A percentile compares a stretch with the other conserved stretches of the same genome.
Conservation (phyloP, 305 asterid genomes). For the Galium porrigens region DNA sequence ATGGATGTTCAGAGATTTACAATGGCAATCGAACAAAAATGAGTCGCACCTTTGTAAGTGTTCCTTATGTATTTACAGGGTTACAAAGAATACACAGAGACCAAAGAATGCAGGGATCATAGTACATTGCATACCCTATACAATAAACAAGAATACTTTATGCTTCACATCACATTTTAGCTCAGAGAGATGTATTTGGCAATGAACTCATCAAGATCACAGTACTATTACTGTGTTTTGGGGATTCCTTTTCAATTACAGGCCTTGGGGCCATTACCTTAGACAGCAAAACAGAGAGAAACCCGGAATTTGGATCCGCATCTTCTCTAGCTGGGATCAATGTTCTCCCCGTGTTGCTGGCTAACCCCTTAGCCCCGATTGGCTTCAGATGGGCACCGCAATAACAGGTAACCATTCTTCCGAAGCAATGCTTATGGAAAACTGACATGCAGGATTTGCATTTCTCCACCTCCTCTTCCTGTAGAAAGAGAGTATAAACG, state of each 20-base stretch:
- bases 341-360: conserved; percentile 11
- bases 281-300: conserved; percentile 49
- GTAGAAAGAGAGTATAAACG: conserved; percentile 19
- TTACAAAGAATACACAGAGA: conserved; percentile 9
- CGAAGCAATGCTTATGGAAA: conserved; percentile 70
- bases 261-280: conserved; percentile 40
- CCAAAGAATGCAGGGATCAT: neutral
- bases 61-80: neutral
- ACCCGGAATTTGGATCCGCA: conserved; percentile 33
- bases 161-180: neutral
- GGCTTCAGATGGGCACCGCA: conserved; percentile 47
- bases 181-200: conserved; percentile 36
- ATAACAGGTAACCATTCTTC: conserved; percentile 44
- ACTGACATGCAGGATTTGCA: conserved; percentile 55
- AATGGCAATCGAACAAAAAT: neutral
- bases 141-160: conserved; percentile 2
- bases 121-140: neutral
- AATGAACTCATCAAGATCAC: conserved; percentile 65
- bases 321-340: conserved; percentile 19
- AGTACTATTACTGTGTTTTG: conserved; percentile 22
- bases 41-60: neutral
- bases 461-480: conserved; percentile 74
- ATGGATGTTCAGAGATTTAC: neutral
- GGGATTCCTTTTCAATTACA: conserved; percentile 22
- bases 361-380: conserved; percentile 23